Evolutionary conservation across 305 asterid species (phyloP), one percentile per base, ranked within the genome.

Genomic region (Stenogyne calaminthoides): DNA sequence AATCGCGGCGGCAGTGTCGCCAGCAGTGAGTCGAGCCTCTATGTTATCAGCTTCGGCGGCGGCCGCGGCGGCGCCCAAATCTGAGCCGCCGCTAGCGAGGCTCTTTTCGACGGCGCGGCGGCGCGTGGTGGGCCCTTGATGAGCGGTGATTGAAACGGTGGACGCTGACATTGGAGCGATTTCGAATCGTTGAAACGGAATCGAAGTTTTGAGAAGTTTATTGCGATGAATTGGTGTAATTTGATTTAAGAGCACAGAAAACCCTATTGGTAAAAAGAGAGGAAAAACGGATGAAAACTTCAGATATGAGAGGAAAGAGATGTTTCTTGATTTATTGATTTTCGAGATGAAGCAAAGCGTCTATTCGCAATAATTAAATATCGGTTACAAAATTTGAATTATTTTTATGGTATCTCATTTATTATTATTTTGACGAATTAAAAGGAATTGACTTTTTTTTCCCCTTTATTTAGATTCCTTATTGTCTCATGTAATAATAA

Each of bases 131-230:
- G 88, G 59, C n/a, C 88, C 82, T 7, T 91, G 87, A 70, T 87
- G 85, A 4, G 93, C 92, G 32, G 96, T 83, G 54, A 87, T 81
- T 40, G 98, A 90, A 29, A 85, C 89, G 16, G 92, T 91, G 56
- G 98, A 91, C 9, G 89, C 86, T 37, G 97, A 89, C 98, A 91
- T 90, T 76, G 20, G 69, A 36, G 46, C 63, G 56, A 60, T 58
- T 57, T 58, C 22, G 10, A 74, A 63, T 54, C 20, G 72, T 44
- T n/a, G 34, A 39, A 37, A 51, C 34, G 42, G 72, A 59, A 61
- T 56, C 63, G 22, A 57, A 68, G 10, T 29, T 44, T 32, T 0
- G 68, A 15, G 25, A 70, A 58, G 40, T 18, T 18, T 16, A 39
- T 18, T 39, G 20, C 57, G 18, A 63, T 19, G 7, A 42, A 69